These are phyloP conservation scores for Turritis glabra DNA, from an alignment of 345 rosid genomes.

Conservation along the genomic window DNA sequence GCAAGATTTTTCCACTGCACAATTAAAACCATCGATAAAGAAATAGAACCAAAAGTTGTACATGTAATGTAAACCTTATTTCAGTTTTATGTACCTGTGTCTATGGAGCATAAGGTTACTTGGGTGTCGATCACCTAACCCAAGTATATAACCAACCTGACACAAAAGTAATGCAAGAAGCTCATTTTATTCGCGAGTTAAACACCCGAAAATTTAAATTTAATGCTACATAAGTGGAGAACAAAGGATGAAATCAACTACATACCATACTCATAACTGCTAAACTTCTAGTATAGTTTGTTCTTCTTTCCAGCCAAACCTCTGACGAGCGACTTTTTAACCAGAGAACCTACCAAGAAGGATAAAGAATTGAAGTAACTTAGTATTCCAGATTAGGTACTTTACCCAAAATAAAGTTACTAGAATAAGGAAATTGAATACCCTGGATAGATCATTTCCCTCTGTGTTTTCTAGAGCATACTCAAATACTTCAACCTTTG, in stretches of 20 bases:
- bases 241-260: constrained; percentile 29
- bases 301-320: constrained; percentile 98
- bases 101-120: constrained; percentile 97
- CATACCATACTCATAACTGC: constrained; percentile 99
- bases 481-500: constrained; percentile 92
- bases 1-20: constrained; percentile 93
- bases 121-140: constrained; percentile 99
- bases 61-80: background rate
- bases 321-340: constrained; percentile 97
- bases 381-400: constrained; percentile 21
- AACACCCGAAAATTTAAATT: background rate
- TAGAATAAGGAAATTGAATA: constrained; percentile 34
- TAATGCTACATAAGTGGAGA: constrained; percentile 19
- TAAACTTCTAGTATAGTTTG: constrained; percentile 95
- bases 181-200: background rate
- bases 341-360: constrained; percentile 82
- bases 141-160: constrained; percentile 99
- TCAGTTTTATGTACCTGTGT: constrained; percentile 56
- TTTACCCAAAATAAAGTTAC: constrained; percentile 10
- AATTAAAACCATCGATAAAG: constrained; percentile 25
- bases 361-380: constrained; percentile 6
- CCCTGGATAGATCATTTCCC: constrained; percentile 96
- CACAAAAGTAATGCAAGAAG: constrained; percentile 22
- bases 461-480: constrained; percentile 87
- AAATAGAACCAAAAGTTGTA: constrained; percentile 14